Conservation (phyloP, 495 filamentous ascomycete genomes). For the Trichoderma orchidacearum region DNA sequence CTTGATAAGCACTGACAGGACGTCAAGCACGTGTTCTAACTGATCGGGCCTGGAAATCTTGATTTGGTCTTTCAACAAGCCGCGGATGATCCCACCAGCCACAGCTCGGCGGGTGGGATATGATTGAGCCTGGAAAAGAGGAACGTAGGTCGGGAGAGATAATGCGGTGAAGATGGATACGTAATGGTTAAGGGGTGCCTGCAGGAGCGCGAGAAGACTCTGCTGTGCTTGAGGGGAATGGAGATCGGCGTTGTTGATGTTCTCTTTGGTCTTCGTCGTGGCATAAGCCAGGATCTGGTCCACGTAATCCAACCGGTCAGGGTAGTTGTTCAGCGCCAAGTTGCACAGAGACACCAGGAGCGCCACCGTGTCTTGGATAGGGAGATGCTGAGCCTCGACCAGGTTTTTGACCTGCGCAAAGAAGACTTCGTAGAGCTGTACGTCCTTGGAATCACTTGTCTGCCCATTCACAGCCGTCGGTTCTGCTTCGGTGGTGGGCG, state of each 20-base stretch:
- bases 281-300: conserved; percentile 89
- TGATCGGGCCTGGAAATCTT: conserved; percentile 60
- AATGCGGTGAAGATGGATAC: conserved; percentile 87
- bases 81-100: conserved; percentile 72
- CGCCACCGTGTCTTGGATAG: conserved; percentile 90
- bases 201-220: conserved; percentile 75
- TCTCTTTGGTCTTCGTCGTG: conserved; percentile 73
- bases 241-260: conserved; percentile 84
- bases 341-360: conserved; percentile 85
- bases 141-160: conserved; percentile 78
- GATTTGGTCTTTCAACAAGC: conserved; percentile 66
- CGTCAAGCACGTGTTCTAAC: conserved; percentile 78
- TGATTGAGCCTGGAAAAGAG: conserved; percentile 80
- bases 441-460: conserved; percentile 61
- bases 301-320: conserved; percentile 82
- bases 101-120: conserved; percentile 85
- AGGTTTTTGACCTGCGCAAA: conserved; percentile 91
- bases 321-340: conserved; percentile 89
- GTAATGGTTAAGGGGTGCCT: conserved; percentile 79
- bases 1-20: conserved; percentile 79
- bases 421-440: conserved; percentile 94
- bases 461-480: conserved; percentile 27
- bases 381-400: conserved; percentile 76
- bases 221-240: conserved; percentile 80
- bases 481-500: conserved; percentile 28